Percentiles rank a stretch among this genome's conserved stretches.
phyloP scores from a whole-genome alignment of 2,329 filamentous ascomycete species.

The Hirsutella thompsonii region DNA sequence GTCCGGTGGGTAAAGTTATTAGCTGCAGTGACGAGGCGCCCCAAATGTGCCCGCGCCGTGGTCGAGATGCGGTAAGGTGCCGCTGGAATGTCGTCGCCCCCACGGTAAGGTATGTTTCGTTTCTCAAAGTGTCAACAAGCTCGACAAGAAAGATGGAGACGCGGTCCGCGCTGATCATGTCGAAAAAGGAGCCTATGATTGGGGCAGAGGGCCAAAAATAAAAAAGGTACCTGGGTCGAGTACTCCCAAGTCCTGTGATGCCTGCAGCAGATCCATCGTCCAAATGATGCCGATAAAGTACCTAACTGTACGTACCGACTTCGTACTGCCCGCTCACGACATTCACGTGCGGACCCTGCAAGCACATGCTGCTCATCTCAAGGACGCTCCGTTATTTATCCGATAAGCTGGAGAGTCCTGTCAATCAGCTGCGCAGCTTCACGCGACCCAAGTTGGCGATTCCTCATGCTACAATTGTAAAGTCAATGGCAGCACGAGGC shows the following conservation, averaged over 20 bases:
- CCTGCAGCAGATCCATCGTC: conserved; percentile 1
- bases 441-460: no score
- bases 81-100: conserved; percentile 3
- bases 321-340: background rate
- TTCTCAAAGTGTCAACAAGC: conserved; percentile 1
- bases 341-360: conserved; percentile 6
- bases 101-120: background rate
- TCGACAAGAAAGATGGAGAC: conserved; percentile 2
- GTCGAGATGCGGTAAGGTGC: background rate
- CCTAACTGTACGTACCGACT: no score
- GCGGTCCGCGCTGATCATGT: conserved; percentile 9
- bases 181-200: background rate
- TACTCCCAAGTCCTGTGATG: background rate
- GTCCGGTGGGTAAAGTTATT: no score
- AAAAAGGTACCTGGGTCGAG: background rate
- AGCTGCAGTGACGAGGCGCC: no score
- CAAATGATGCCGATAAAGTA: background rate
- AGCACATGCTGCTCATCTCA: background rate
- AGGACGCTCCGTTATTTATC: conserved; percentile 2
- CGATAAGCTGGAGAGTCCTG: background rate
- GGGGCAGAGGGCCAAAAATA: background rate
- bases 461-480: no score
- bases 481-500: no score
- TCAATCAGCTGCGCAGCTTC: background rate
- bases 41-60: no score